A percentile compares a stretch with the other conserved stretches of the same genome.
phyloP scores from a whole-genome alignment of 179 eudicot genomes.

The Beta lomatogona region DNA sequence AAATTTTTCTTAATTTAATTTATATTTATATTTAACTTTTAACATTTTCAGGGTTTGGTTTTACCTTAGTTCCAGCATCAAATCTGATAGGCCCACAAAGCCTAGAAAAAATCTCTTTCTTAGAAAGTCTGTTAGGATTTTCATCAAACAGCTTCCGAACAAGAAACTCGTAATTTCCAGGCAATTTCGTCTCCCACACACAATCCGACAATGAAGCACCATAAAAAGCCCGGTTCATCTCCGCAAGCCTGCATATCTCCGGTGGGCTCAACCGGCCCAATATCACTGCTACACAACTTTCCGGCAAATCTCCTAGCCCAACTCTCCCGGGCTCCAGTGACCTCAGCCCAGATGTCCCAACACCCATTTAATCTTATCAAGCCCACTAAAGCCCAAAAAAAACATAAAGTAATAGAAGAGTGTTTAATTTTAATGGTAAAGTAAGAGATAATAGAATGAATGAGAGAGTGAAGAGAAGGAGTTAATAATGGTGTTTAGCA shows the following conservation, averaged over 20 bases:
- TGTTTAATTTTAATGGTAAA: constrained; percentile 20
- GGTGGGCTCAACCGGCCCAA: constrained; percentile 43
- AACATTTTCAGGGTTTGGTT: not conserved
- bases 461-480: constrained; percentile 9
- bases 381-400: not conserved
- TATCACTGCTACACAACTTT: constrained; percentile 57
- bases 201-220: constrained; percentile 53
- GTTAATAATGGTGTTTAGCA: constrained; percentile 31
- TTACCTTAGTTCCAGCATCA: constrained; percentile 58
- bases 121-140: constrained; percentile 22
- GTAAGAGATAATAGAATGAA: constrained; percentile 40
- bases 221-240: constrained; percentile 38
- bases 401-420: too few species aligned
- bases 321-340: not conserved
- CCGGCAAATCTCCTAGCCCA: constrained; percentile 61
- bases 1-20: too few species aligned
- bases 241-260: constrained; percentile 53
- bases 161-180: constrained; percentile 47
- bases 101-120: constrained; percentile 49
- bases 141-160: constrained; percentile 36
- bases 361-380: constrained; percentile 38
- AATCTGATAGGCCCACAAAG: constrained; percentile 48
- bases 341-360: constrained; percentile 36
- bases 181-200: constrained; percentile 64
- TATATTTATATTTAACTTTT: too few species aligned